Evolutionary conservation across 768 basidiomycete species (phyloP).

Genomic region (Obba rivulosa): DNA sequence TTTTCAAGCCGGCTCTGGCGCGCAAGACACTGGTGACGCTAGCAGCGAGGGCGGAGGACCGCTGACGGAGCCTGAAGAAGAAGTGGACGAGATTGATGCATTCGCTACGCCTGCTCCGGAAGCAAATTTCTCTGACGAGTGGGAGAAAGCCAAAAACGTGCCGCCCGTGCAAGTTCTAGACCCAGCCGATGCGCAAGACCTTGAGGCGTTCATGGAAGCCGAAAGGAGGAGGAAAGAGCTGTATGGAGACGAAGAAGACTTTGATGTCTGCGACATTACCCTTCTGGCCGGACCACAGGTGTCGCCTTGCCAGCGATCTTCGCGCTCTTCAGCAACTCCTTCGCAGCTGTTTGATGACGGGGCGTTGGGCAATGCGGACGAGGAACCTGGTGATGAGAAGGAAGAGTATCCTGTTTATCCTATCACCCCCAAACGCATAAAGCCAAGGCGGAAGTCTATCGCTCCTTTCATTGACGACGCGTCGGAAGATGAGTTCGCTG

Average conservation of each 20-base stretch:
- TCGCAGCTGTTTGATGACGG: too few species aligned
- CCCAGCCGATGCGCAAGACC: conserved; percentile 54
- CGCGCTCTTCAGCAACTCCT: too few species aligned
- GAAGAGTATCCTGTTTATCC: neutral
- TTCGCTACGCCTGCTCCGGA: conserved; percentile 31
- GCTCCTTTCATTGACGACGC: conserved; percentile 8
- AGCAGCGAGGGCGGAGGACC: conserved; percentile 29
- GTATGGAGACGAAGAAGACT: conserved; percentile 43
- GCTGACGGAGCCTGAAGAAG: conserved; percentile 43
- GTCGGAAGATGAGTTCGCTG: conserved; percentile 23
- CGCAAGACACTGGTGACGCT: conserved; percentile 28
- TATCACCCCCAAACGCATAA: neutral
- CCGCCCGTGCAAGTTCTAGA: conserved; percentile 40
- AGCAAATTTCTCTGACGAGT: conserved; percentile 26
- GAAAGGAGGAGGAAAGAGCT: conserved; percentile 48
- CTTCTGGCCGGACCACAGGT: too few species aligned
- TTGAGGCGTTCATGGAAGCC: conserved; percentile 61
- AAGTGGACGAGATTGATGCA: conserved; percentile 52
- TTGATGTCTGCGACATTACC: conserved; percentile 13
- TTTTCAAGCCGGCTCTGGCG: conserved; percentile 27
- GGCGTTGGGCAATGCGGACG: conserved; percentile 4
- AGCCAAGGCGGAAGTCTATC: conserved; percentile 1
- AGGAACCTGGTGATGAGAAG: conserved; percentile 7
- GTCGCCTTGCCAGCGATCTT: too few species aligned
- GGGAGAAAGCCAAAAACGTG: conserved; percentile 29